phyloP scores from a whole-genome alignment of 192 early-diverging fungal species.

The Dimargaris cristalligena region DNA sequence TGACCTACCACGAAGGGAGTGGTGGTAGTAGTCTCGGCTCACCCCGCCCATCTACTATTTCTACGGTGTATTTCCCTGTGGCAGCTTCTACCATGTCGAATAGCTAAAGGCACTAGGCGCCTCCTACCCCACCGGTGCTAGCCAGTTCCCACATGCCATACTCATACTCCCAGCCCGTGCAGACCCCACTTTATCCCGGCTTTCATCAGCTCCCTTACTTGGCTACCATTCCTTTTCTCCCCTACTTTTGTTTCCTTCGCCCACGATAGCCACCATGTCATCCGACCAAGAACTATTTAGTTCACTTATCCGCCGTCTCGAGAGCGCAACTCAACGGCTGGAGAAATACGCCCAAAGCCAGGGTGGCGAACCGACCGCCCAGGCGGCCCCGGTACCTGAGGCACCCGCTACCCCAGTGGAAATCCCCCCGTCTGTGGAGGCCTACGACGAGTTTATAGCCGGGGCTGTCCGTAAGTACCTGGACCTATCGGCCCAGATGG shows the following conservation, averaged over 20 bases:
- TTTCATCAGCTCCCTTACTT: too few species aligned
- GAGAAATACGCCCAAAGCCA: constrained; percentile 60
- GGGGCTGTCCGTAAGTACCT: constrained; percentile 26
- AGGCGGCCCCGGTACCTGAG: constrained; percentile 18
- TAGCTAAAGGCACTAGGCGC: too few species aligned
- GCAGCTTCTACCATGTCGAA: too few species aligned
- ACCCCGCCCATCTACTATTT: too few species aligned
- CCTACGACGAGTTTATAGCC: constrained; percentile 32
- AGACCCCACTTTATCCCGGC: not conserved
- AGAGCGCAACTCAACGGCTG: constrained; percentile 76
- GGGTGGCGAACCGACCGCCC: constrained; percentile 24
- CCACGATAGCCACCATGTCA: not conserved
- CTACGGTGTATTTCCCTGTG: too few species aligned
- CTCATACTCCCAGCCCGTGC: too few species aligned
- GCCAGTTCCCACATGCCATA: too few species aligned
- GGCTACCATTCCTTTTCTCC: too few species aligned
- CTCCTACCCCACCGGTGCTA: too few species aligned
- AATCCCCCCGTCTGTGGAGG: constrained; percentile 29
- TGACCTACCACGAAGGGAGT: too few species aligned
- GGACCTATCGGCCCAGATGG: constrained; percentile 30
- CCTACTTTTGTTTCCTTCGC: too few species aligned
- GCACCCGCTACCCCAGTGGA: constrained; percentile 15
- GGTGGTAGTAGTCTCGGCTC: too few species aligned
- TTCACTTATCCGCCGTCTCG: constrained; percentile 74
- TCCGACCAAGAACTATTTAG: constrained; percentile 12